phyloP scores from a whole-genome alignment of 768 basidiomycete species.

The Calvatia gigantea region DNA sequence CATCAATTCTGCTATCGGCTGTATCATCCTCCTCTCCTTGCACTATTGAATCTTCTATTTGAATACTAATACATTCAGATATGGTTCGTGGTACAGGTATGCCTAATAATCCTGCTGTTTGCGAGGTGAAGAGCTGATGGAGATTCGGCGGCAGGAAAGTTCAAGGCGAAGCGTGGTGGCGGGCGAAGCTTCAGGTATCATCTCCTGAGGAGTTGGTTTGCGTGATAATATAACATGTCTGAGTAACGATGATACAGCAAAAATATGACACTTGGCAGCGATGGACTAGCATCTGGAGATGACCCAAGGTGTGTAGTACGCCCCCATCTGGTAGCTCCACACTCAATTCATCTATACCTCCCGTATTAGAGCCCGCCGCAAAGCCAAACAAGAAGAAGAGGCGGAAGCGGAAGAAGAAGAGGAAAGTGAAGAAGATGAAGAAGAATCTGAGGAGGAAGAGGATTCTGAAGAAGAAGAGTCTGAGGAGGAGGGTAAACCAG shows the following conservation, averaged over 20 bases:
- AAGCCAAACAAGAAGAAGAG: conserved; percentile 44
- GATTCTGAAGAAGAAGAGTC: conserved; percentile 35
- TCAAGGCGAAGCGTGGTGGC: conserved; percentile 85
- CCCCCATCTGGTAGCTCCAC: neutral
- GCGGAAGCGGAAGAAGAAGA: conserved; percentile 36
- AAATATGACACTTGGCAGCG: conserved; percentile 11
- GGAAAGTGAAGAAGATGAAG: conserved; percentile 38
- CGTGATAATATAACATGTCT: neutral
- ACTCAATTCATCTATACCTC: neutral
- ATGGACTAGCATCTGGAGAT: conserved; percentile 7
- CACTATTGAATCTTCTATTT: conserved; percentile 9
- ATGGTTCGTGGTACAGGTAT: conserved; percentile 54
- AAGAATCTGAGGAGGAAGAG: conserved; percentile 34
- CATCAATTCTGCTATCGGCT: conserved; percentile 14
- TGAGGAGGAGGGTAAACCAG: conserved; percentile 42
- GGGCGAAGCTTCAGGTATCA: conserved; percentile 81
- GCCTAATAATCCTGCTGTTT: neutral
- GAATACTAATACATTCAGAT: conserved; percentile 10
- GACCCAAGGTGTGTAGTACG: conserved; percentile 10
- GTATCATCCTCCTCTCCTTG: conserved; percentile 7
- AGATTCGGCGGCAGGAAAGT: conserved; percentile 52
- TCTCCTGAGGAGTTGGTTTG: conserved; percentile 13
- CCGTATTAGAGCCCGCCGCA: no score
- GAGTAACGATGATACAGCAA: conserved; percentile 13
- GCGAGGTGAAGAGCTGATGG: neutral